Conservation (phyloP, 2,329 filamentous ascomycete genomes). For the Diplodia seriata region DNA sequence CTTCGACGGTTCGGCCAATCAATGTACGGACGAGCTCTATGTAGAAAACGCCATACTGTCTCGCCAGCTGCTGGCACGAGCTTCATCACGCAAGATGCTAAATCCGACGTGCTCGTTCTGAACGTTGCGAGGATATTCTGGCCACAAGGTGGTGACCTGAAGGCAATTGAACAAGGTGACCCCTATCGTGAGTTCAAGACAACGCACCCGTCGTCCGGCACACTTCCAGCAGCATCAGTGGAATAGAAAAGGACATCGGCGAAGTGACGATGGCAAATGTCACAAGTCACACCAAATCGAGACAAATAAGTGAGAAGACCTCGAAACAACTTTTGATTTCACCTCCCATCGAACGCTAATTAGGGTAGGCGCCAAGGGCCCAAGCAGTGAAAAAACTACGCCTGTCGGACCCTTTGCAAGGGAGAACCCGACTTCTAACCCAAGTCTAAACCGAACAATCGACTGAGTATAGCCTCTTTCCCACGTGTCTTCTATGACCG, state of each 20-base stretch:
- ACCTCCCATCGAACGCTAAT: slow-evolving; percentile 5
- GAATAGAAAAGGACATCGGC: not conserved
- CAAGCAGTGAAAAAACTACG: slow-evolving; percentile 1
- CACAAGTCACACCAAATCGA: not conserved
- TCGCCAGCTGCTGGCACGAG: slow-evolving; percentile 26
- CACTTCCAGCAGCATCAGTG: not conserved
- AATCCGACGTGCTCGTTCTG: not conserved
- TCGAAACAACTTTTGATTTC: slow-evolving; percentile 17
- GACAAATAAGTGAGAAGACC: not conserved
- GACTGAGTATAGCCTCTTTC: slow-evolving; percentile 15
- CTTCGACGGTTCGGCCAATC: not conserved
- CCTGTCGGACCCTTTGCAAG: not conserved
- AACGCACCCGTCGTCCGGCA: not conserved
- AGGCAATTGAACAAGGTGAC: not conserved
- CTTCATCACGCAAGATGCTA: not conserved
- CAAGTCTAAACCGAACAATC: slow-evolving; percentile 21
- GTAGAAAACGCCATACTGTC: slow-evolving; percentile 3
- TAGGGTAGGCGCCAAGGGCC: not conserved
- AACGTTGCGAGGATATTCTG: not conserved
- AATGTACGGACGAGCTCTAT: slow-evolving; percentile 4
- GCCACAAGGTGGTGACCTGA: not conserved
- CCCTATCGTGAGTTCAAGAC: not conserved
- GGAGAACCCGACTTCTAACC: slow-evolving; percentile 1
- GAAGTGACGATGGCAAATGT: not conserved
- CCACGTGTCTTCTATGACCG: not conserved